A percentile compares a stretch with the other conserved stretches of the same genome.
Evolutionary conservation across 2,329 filamentous ascomycete species (phyloP).

Genomic region (Sporothrix protearum): DNA sequence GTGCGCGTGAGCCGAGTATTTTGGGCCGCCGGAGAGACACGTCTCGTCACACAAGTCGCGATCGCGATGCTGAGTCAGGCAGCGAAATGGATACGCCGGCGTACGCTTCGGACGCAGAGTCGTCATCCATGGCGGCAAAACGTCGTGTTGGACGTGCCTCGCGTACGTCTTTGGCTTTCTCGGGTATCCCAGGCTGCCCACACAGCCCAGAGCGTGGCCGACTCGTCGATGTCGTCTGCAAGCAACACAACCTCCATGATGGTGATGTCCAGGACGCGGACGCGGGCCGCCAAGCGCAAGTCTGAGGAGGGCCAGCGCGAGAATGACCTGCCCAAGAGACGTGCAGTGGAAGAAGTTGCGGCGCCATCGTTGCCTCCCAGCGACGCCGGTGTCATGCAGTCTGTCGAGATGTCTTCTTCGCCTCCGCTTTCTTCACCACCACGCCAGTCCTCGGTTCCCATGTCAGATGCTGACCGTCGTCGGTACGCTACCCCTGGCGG

Average conservation of each 20-base stretch:
- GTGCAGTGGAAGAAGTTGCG: slow-evolving; percentile 7
- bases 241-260: slow-evolving; percentile 25
- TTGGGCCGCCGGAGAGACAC: slow-evolving; percentile 45
- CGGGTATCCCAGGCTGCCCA: neutral
- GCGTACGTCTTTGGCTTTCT: neutral
- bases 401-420: slow-evolving; percentile 37
- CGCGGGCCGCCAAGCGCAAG: slow-evolving; percentile 26
- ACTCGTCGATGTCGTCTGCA: slow-evolving; percentile 19
- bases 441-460: slow-evolving; percentile 4
- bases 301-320: slow-evolving; percentile 26
- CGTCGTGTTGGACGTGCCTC: neutral
- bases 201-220: neutral
- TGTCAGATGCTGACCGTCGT: slow-evolving; percentile 27
- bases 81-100: slow-evolving; percentile 22
- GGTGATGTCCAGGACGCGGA: slow-evolving; percentile 20
- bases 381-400: slow-evolving; percentile 29
- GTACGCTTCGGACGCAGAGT: slow-evolving; percentile 20
- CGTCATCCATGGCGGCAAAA: neutral
- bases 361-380: neutral
- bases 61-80: slow-evolving; percentile 26
- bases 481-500: slow-evolving; percentile 41
- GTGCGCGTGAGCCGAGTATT: slow-evolving; percentile 60
- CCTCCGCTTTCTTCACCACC: slow-evolving; percentile 33
- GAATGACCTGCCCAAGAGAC: slow-evolving; percentile 24
- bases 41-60: slow-evolving; percentile 38